Evolutionary conservation across 495 filamentous ascomycete species (phyloP), one percentile per base, ranked within the genome.

Genomic region (Rhypophila decipiens): DNA sequence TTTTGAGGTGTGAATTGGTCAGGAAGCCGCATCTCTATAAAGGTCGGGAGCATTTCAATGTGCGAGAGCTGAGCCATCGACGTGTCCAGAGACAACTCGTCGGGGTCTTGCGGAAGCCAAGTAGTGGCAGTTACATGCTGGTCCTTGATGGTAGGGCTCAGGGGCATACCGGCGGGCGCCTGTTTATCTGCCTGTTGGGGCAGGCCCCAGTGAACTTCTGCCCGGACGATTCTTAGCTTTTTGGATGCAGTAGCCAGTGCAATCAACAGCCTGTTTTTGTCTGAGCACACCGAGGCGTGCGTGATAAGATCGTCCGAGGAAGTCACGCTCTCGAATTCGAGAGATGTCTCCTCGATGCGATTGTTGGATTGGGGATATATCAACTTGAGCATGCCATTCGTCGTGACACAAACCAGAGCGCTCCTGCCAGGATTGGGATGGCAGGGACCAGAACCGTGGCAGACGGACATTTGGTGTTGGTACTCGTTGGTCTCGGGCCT

Each of bases 251-350:
- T 88, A 22, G 80, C 79, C 33, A 83, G 79, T 1, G 78, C 79
- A 39, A 90, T 68, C 18, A 87, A 57, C 22, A 88, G 58, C 17
- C 61, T 74, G 46, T 75, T 75, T 65, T 75, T 84, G 36, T 90
- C 87, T 10, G 83, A 78, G 48, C 83, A 83, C 46, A 93, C 70
- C 12, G 89, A 76, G 2, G 88, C 87, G 67, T 96, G 89, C 3
- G 87, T 89, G 27, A 94, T 72, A 13, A 86, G 55, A 40, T 88
- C 80, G 41, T 85, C 78, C 10, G 81, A 83, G 10, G 79, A 78
- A 10, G 75, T 74, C 23, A 85, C 74, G 52, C 76, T 84, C 52
- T 90, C 87, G 27, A 93, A 56, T 47, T 89, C 82, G 2, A 80
- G 65, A 11, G 74, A 75, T 2, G 79, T 75, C 52, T 89, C 83